These are phyloP conservation scores for Sphagnum tenellum DNA, from an alignment of 225 moss, liverwort and hornwort genomes.

Conservation along the genomic window DNA sequence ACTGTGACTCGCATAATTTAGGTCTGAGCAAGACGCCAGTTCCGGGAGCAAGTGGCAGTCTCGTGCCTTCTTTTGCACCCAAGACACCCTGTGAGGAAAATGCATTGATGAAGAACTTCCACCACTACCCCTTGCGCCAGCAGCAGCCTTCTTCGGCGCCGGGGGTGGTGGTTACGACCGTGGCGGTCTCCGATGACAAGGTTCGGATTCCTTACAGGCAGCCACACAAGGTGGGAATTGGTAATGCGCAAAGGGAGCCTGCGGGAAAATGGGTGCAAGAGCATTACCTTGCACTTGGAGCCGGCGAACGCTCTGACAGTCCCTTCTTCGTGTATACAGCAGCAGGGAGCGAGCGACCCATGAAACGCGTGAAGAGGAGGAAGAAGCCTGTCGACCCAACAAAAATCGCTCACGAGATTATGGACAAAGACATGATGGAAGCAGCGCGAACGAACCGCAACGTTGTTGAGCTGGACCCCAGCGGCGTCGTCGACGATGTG, in stretches of 20 bases:
- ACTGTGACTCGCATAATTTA: too few relatives aligned
- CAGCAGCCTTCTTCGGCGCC: neutral
- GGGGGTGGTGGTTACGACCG: constrained; percentile 4
- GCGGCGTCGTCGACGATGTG: too few relatives aligned
- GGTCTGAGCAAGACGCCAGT: too few relatives aligned
- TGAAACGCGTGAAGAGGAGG: constrained; percentile 36
- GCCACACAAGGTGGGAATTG: too few relatives aligned
- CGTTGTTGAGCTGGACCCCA: too few relatives aligned
- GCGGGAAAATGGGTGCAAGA: constrained; percentile 12
- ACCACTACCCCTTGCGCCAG: too few relatives aligned
- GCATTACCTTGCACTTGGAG: constrained; percentile 3
- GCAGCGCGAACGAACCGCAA: too few relatives aligned
- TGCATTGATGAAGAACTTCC: constrained; percentile 2
- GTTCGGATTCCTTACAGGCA: too few relatives aligned
- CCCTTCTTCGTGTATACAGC: constrained; percentile 1
- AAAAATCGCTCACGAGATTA: too few relatives aligned
- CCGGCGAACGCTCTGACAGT: constrained; percentile 6
- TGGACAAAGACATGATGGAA: too few relatives aligned
- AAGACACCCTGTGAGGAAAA: constrained; percentile 10
- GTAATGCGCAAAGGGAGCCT: neutral
- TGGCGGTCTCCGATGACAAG: too few relatives aligned
- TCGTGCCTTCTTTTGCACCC: neutral
- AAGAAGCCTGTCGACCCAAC: constrained; percentile 2
- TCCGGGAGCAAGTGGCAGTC: too few relatives aligned
- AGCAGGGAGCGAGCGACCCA: constrained; percentile 7